Evolutionary conservation across 352 stramenopile genomes (phyloP), one percentile per base, ranked within the genome.

Genomic region (Globisporangium apiculatum): DNA sequence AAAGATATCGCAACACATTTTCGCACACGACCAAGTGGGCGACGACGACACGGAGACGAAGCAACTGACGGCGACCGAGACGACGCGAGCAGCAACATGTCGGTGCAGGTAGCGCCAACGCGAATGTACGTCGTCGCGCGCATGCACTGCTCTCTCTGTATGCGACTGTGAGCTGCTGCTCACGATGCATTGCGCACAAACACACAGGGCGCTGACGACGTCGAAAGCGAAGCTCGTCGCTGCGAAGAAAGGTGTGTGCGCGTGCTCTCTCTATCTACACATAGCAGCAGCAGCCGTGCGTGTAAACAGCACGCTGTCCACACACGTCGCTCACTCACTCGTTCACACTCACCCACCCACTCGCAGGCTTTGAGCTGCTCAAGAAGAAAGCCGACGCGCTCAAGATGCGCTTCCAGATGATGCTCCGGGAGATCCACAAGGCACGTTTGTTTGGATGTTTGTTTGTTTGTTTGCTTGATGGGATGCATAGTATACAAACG

Each of bases 331-430:
- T 57, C 15, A 35, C 50, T 45, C 50, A 24, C 12, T 54, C 35
- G 14, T 35, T 31, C 12, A 50, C 46, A 53, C 18, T 24, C 18
- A 24, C 18, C 2, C 18, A 24, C 18, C 18, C 35, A 15, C 11
- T n/a, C 5, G 43, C 60, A 91, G 81, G 81, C n/a, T 91, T 85
- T 71, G 83, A 93, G 57, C 58, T 95, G 51, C 67, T 95, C 41
- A 95, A 95, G 76, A 99, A 99, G 83, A 99, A 99, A 76, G 96
- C 97, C 2, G 97, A 99, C 68, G 97, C 97, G 9, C 83, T 99
- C 24, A 99, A 99, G 84, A 96, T 97, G 63, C 77, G 92, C n/a
- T 96, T 95, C 68, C 83, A 94, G 62, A 72, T 79, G 53, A 91
- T 95, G 75, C 67, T 96, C 46, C 80, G 80, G 41, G 83, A 94